Conservation (phyloP, 75 land plant species). For the Ceratopteris richardii region DNA sequence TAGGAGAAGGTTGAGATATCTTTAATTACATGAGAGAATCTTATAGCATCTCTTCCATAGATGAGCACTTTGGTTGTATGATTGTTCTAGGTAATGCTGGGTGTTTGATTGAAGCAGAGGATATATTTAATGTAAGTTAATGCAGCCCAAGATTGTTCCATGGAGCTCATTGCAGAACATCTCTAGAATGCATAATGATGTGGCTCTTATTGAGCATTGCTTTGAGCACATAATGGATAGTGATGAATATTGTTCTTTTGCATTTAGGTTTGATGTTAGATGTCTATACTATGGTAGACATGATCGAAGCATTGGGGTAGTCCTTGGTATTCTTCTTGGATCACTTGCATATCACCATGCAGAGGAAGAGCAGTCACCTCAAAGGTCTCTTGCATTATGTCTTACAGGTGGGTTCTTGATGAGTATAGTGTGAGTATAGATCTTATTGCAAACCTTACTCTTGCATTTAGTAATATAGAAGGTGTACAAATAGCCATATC, state of each 20-base stretch:
- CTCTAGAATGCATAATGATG: slow-evolving; percentile 9
- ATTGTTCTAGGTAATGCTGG: no score
- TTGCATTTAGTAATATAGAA: slow-evolving; percentile 70
- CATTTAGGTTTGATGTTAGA: neutral
- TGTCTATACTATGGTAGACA: neutral
- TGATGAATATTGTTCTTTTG: neutral
- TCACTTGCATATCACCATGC: slow-evolving; percentile 44
- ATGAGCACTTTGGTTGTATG: no score
- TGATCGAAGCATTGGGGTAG: slow-evolving; percentile 13
- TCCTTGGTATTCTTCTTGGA: slow-evolving; percentile 20
- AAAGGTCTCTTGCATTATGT: slow-evolving; percentile 68
- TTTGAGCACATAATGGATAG: neutral
- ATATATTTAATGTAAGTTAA: slow-evolving; percentile 2
- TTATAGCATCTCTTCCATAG: no score
- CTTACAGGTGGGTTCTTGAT: slow-evolving; percentile 83
- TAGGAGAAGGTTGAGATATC: no score
- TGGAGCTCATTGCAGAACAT: slow-evolving; percentile 9
- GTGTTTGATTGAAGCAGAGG: slow-evolving; percentile 11
- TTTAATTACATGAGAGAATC: no score
- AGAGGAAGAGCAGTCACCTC: slow-evolving; percentile 53
- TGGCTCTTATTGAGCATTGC: slow-evolving; percentile 22
- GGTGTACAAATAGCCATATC: slow-evolving; percentile 88
- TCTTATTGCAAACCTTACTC: slow-evolving; percentile 70
- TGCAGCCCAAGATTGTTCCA: neutral
- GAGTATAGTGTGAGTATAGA: slow-evolving; percentile 94